Evolutionary conservation across 441 rosid genomes (phyloP).

Genomic region (Dalechampia spathulata): DNA sequence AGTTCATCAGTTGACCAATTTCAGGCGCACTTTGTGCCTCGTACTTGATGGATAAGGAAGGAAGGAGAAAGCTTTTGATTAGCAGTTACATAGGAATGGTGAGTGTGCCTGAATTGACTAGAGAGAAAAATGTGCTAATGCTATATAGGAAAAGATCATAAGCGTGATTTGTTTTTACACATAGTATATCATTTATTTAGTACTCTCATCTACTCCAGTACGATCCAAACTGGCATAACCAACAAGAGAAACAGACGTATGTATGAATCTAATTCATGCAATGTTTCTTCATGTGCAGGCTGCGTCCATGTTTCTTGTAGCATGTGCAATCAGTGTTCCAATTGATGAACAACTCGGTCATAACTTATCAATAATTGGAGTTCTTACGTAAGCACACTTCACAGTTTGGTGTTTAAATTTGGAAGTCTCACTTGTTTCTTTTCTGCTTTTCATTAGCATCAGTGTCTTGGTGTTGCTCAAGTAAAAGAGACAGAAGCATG

Average conservation of each 20-base stretch:
- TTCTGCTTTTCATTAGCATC: neutral
- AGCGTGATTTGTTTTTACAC: neutral
- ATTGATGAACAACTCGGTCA: conserved; percentile 53
- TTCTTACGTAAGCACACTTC: conserved; percentile 47
- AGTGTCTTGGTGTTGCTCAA: neutral
- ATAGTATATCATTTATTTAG: neutral
- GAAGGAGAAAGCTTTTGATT: conserved; percentile 53
- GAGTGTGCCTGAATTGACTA: conserved; percentile 19
- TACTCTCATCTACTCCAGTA: neutral
- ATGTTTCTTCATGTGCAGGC: conserved; percentile 41
- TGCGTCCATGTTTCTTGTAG: conserved; percentile 53
- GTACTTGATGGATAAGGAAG: conserved; percentile 57
- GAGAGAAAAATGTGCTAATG: conserved; percentile 3
- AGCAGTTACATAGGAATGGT: conserved; percentile 77
- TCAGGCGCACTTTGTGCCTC: conserved; percentile 54
- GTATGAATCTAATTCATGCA: neutral
- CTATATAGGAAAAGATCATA: neutral
- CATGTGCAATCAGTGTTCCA: conserved; percentile 46
- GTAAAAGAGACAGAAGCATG: no score
- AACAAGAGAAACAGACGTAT: neutral
- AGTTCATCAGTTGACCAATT: conserved; percentile 12
- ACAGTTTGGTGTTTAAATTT: no score
- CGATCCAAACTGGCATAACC: neutral
- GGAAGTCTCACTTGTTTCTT: no score
- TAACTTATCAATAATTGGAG: conserved; percentile 60